Conservation (phyloP, 805 yeast genomes). For the Candida ficus region DNA sequence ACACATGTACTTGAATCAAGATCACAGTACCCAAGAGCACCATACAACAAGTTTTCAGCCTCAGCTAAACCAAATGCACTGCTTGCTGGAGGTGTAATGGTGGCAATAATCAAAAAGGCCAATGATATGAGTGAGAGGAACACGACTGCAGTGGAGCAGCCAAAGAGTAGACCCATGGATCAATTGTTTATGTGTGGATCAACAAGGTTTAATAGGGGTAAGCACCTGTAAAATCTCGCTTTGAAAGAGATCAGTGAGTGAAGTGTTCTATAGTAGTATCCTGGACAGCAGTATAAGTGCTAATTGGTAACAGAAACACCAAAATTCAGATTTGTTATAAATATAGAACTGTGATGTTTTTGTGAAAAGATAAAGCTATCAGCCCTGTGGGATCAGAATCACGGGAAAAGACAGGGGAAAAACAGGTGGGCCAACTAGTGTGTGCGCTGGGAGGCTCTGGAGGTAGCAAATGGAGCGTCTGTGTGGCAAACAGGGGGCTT, state of each 20-base stretch:
- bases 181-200: not conserved
- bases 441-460: too few species aligned
- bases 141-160: slow-evolving; percentile 37
- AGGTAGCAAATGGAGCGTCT: too few species aligned
- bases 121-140: slow-evolving; percentile 46
- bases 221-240: not conserved
- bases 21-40: slow-evolving; percentile 64
- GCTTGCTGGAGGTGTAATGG: slow-evolving; percentile 58
- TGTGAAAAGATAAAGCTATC: too few species aligned
- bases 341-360: too few species aligned
- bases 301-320: too few species aligned
- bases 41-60: slow-evolving; percentile 44
- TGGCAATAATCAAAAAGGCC: slow-evolving; percentile 57
- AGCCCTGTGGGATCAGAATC: too few species aligned
- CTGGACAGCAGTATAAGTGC: too few species aligned
- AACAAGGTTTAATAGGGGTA: not conserved
- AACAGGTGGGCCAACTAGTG: too few species aligned
- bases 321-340: too few species aligned
- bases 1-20: slow-evolving; percentile 32
- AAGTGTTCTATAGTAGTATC: not conserved
- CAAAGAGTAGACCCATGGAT: slow-evolving; percentile 20
- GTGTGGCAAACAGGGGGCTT: too few species aligned
- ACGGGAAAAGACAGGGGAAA: too few species aligned
- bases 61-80: slow-evolving; percentile 43
- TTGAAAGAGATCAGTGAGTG: not conserved